These are phyloP conservation scores for Diaporthe velutina DNA, from an alignment of 2,329 filamentous ascomycete species.

Conservation along the genomic window DNA sequence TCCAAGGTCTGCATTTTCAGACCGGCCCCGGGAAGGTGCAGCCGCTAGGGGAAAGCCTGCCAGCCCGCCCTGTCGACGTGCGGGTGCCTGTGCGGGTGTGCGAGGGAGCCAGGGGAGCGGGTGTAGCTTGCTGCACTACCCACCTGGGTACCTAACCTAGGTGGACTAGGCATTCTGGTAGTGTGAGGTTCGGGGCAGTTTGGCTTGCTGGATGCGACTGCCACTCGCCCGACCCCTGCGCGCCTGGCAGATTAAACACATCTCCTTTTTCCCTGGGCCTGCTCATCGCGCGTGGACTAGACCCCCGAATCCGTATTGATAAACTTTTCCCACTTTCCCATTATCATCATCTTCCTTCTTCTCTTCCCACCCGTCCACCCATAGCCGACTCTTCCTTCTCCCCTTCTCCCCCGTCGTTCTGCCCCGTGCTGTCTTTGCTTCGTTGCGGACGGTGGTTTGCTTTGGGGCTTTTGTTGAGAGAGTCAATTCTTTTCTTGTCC, in stretches of 20 bases:
- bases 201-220: slow-evolving; percentile 13
- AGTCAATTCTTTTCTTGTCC: slow-evolving; percentile 38
- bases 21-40: slow-evolving; percentile 19
- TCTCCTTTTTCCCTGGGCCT: slow-evolving; percentile 26
- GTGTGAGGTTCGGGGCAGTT: neutral
- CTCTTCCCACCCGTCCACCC: slow-evolving; percentile 15
- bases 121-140: no score
- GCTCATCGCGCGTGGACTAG: slow-evolving; percentile 21
- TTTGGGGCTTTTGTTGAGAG: slow-evolving; percentile 23
- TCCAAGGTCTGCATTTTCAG: neutral
- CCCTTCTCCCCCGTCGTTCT: slow-evolving; percentile 39
- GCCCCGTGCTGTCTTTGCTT: slow-evolving; percentile 32
- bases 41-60: slow-evolving; percentile 8
- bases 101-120: no score
- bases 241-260: slow-evolving; percentile 29
- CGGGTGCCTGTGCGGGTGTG: slow-evolving; percentile 21
- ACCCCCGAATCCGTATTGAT: slow-evolving; percentile 44
- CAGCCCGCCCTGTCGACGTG: neutral
- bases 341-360: slow-evolving; percentile 21
- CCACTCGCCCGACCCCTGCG: slow-evolving; percentile 28
- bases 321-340: slow-evolving; percentile 42
- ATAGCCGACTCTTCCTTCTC: slow-evolving; percentile 36
- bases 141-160: no score
- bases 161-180: neutral
- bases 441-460: slow-evolving; percentile 33